Evolutionary conservation across 2,329 filamentous ascomycete species (phyloP).

Genomic region (Aureobasidium sp.): DNA sequence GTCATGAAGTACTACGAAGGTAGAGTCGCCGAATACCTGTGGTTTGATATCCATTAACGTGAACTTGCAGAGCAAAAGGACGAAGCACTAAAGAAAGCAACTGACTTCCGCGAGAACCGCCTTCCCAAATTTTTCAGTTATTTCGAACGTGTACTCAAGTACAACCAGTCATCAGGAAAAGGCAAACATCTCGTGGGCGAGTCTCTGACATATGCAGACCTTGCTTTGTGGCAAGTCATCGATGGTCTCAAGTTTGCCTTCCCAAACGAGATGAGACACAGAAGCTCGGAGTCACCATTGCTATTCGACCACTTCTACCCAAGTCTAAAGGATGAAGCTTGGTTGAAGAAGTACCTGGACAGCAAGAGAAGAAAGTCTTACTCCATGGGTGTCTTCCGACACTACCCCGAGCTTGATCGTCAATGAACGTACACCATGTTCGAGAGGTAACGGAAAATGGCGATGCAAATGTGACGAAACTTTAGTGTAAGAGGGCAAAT

Average conservation of each 20-base stretch:
- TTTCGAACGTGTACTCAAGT: conserved; percentile 56
- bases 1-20: conserved; percentile 53
- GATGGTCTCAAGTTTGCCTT: conserved; percentile 55
- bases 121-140: conserved; percentile 66
- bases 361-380: conserved; percentile 57
- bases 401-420: conserved; percentile 64
- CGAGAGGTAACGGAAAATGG: background rate
- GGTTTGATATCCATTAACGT: background rate
- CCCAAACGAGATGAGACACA: conserved; percentile 52
- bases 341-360: conserved; percentile 58
- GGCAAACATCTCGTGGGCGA: conserved; percentile 58
- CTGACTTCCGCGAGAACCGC: conserved; percentile 50
- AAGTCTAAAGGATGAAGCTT: conserved; percentile 52
- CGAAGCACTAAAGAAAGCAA: conserved; percentile 50
- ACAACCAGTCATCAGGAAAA: conserved; percentile 47
- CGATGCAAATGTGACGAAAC: background rate
- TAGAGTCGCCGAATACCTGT: background rate
- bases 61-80: conserved; percentile 52
- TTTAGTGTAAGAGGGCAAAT: background rate
- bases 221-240: conserved; percentile 61
- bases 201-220: conserved; percentile 60
- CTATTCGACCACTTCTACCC: conserved; percentile 56
- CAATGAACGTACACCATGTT: conserved; percentile 23
- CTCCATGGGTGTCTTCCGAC: conserved; percentile 56
- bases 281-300: conserved; percentile 49